Percentiles rank a stretch among this genome's conserved stretches.
phyloP scores from a whole-genome alignment of 495 filamentous ascomycete genomes.

The Penicillium daleae region DNA sequence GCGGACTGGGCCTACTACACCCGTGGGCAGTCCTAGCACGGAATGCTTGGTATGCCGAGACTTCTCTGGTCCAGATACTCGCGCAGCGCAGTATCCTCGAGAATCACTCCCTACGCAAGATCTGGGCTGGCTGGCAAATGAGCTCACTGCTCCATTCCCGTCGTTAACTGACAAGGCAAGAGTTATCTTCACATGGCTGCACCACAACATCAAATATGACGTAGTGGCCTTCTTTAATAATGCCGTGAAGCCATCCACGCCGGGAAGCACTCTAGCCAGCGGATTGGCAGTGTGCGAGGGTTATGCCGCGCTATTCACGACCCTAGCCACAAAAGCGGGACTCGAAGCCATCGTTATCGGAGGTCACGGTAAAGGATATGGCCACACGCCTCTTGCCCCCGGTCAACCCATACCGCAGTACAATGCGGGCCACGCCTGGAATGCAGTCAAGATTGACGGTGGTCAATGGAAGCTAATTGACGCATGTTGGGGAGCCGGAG shows the following conservation, averaged over 20 bases:
- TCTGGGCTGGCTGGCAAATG: constrained; percentile 70
- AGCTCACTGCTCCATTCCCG: constrained; percentile 77
- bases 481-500: constrained; percentile 88
- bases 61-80: constrained; percentile 77
- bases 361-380: constrained; percentile 89
- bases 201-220: constrained; percentile 92
- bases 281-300: constrained; percentile 91
- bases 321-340: constrained; percentile 73
- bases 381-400: constrained; percentile 58
- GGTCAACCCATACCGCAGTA: constrained; percentile 63
- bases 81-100: constrained; percentile 77
- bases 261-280: constrained; percentile 65
- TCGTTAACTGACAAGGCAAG: constrained; percentile 88
- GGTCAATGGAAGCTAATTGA: constrained; percentile 93
- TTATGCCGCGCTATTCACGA: constrained; percentile 81
- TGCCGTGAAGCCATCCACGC: constrained; percentile 65
- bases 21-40: constrained; percentile 24
- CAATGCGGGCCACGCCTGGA: constrained; percentile 81
- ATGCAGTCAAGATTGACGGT: constrained; percentile 82
- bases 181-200: constrained; percentile 91
- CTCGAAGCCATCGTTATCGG: constrained; percentile 69
- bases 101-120: constrained; percentile 67
- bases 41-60: constrained; percentile 83
- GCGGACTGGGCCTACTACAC: constrained; percentile 17
- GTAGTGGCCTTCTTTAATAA: constrained; percentile 73